phyloP scores from a whole-genome alignment of 1,139 yeast species.

The Pichia sp. region DNA sequence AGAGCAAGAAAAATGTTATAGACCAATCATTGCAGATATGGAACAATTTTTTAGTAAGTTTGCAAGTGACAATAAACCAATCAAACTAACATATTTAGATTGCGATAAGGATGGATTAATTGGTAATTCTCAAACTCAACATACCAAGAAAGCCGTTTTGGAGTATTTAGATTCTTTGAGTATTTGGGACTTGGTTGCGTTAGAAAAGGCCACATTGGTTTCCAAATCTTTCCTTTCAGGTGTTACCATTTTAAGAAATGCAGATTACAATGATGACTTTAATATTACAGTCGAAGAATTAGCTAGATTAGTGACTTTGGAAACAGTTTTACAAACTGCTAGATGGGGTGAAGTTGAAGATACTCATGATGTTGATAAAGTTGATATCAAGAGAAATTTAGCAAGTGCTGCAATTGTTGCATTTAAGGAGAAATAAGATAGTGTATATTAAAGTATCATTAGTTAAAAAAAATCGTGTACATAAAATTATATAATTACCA shows the following conservation, averaged over 20 bases:
- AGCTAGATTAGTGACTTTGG: conserved; percentile 72
- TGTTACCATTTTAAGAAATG: conserved; percentile 32
- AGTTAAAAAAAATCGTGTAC: not conserved
- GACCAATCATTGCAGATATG: conserved; percentile 64
- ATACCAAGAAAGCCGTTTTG: conserved; percentile 55
- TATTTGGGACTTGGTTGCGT: conserved; percentile 73
- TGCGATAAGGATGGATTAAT: conserved; percentile 73
- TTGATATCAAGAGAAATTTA: conserved; percentile 74
- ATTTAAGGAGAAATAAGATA: conserved; percentile 23
- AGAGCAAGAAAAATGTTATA: conserved; percentile 68
- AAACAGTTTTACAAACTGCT: conserved; percentile 74
- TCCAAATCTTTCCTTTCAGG: conserved; percentile 86
- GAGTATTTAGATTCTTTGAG: conserved; percentile 60
- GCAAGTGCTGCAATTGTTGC: conserved; percentile 73
- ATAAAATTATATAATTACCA: not conserved
- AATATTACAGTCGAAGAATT: conserved; percentile 55
- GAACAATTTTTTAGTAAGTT: conserved; percentile 53
- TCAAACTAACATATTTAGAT: conserved; percentile 57
- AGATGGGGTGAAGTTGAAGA: conserved; percentile 99
- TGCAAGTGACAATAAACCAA: conserved; percentile 29
- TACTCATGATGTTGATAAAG: conserved; percentile 93
- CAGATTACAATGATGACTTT: conserved; percentile 25
- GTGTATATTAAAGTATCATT: not conserved
- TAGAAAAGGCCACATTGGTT: conserved; percentile 80
- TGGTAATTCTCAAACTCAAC: conserved; percentile 65